Conservation (phyloP, 129 eudicot species). For the Flaveria ramosissima region DNA sequence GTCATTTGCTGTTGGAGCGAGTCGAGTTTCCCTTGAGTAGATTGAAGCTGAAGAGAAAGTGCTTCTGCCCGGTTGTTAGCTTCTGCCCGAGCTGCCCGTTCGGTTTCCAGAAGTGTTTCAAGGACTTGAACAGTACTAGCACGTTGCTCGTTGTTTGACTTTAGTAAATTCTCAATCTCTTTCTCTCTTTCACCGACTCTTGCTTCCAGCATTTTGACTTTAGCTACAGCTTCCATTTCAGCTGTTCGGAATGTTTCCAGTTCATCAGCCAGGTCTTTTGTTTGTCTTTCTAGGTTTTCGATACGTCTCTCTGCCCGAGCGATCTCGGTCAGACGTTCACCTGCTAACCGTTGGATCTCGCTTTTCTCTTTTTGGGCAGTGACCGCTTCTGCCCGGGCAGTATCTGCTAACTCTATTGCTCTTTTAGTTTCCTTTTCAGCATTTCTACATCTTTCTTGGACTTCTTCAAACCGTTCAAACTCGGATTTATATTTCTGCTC, state of each 20-base stretch:
- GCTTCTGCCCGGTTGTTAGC: constrained; percentile 89
- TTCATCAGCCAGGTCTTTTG: constrained; percentile 53
- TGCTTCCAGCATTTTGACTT: constrained; percentile 65
- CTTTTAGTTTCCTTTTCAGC: constrained; percentile 88
- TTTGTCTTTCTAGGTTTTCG: constrained; percentile 76
- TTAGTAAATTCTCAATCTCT: constrained; percentile 68
- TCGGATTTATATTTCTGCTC: constrained; percentile 74
- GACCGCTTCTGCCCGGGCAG: constrained; percentile 83
- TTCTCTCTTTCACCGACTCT: constrained; percentile 78
- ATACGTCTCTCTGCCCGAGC: constrained; percentile 76
- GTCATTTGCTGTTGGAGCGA: constrained; percentile 76
- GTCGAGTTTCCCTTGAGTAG: constrained; percentile 84
- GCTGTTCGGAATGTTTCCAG: constrained; percentile 49
- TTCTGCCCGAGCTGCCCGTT: constrained; percentile 80
- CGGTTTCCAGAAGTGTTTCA: constrained; percentile 64
- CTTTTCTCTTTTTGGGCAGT: constrained; percentile 74
- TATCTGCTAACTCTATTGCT: constrained; percentile 87
- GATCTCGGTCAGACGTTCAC: constrained; percentile 73
- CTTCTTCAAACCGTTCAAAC: constrained; percentile 76
- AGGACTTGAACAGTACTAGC: constrained; percentile 75
- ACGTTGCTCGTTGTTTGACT: constrained; percentile 83
- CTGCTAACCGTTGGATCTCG: constrained; percentile 59
- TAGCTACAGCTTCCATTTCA: constrained; percentile 73
- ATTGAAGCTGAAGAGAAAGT: constrained; percentile 79
- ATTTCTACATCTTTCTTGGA: constrained; percentile 68